Evolutionary conservation across 1,139 yeast genomes (phyloP).

Genomic region (Zygoascus meyerae): DNA sequence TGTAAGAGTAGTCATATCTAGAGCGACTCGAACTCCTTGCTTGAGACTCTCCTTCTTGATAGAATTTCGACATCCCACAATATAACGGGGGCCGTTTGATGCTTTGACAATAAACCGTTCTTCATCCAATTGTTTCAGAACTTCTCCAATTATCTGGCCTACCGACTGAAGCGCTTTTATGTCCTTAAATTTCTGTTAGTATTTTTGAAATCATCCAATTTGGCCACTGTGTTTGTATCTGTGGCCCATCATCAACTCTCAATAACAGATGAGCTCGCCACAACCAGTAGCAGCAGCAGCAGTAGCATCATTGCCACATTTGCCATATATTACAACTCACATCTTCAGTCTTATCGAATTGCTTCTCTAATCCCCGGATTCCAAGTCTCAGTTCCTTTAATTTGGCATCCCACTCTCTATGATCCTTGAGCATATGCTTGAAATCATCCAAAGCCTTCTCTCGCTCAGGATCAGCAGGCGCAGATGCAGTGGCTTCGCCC

Average conservation of each 20-base stretch:
- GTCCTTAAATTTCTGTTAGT: constrained; percentile 39
- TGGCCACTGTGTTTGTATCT: not conserved
- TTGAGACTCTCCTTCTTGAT: constrained; percentile 76
- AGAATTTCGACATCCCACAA: constrained; percentile 94
- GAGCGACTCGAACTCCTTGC: constrained; percentile 93
- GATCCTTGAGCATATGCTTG: constrained; percentile 84
- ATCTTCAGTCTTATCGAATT: constrained; percentile 89
- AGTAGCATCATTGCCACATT: not conserved
- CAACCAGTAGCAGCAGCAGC: not conserved
- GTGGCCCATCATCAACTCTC: not conserved
- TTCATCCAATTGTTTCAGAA: constrained; percentile 89
- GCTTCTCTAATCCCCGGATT: constrained; percentile 77
- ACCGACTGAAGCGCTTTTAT: constrained; percentile 95
- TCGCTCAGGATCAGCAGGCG: constrained; percentile 59
- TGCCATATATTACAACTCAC: constrained; percentile 19
- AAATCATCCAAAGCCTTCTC: constrained; percentile 73
- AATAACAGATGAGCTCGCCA: not conserved
- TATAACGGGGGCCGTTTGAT: constrained; percentile 94
- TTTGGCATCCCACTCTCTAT: constrained; percentile 91
- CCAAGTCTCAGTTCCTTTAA: constrained; percentile 78
- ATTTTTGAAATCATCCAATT: not conserved
- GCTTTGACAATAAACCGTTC: constrained; percentile 95
- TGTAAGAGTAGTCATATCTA: constrained; percentile 96
- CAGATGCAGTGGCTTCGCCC: constrained; percentile 17
- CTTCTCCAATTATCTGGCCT: constrained; percentile 97